These are phyloP conservation scores for Lotus japonicus DNA, from an alignment of 306 rosid species.

Conservation along the genomic window DNA sequence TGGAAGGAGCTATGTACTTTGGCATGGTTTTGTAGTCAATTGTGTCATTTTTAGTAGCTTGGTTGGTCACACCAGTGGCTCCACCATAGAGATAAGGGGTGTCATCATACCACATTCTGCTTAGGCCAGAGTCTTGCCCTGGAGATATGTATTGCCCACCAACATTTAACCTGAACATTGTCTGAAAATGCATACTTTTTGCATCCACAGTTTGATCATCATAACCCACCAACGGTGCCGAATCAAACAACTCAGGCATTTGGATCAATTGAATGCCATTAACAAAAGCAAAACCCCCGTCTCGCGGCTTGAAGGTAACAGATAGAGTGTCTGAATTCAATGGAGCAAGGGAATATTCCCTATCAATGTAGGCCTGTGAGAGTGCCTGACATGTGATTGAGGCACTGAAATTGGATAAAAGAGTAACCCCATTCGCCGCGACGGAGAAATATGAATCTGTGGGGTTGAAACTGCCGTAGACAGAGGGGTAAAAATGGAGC, in stretches of 20 bases:
- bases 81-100: slow-evolving; percentile 37
- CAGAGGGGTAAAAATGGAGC: slow-evolving; percentile 44
- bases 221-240: slow-evolving; percentile 21
- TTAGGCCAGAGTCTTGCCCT: slow-evolving; percentile 30
- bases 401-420: slow-evolving; percentile 43
- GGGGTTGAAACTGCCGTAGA: slow-evolving; percentile 18
- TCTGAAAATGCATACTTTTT: slow-evolving; percentile 18
- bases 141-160: slow-evolving; percentile 50
- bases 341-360: slow-evolving; percentile 42
- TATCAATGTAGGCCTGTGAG: slow-evolving; percentile 40
- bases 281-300: slow-evolving; percentile 31
- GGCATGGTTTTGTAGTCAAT: slow-evolving; percentile 30
- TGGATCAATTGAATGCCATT: slow-evolving; percentile 35
- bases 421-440: slow-evolving; percentile 19
- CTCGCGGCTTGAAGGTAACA: slow-evolving; percentile 31
- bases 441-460: slow-evolving; percentile 34
- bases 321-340: slow-evolving; percentile 14
- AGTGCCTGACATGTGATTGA: slow-evolving; percentile 38
- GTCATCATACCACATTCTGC: slow-evolving; percentile 48
- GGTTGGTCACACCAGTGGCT: slow-evolving; percentile 23
- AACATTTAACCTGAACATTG: slow-evolving; percentile 46
- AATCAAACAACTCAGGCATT: slow-evolving; percentile 34
- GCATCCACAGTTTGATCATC: slow-evolving; percentile 16
- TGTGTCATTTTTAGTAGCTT: slow-evolving; percentile 4
- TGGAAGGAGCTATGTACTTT: slow-evolving; percentile 28